phyloP scores from a whole-genome alignment of 1,284 basidiomycete species.

The Ustilago trichophora region DNA sequence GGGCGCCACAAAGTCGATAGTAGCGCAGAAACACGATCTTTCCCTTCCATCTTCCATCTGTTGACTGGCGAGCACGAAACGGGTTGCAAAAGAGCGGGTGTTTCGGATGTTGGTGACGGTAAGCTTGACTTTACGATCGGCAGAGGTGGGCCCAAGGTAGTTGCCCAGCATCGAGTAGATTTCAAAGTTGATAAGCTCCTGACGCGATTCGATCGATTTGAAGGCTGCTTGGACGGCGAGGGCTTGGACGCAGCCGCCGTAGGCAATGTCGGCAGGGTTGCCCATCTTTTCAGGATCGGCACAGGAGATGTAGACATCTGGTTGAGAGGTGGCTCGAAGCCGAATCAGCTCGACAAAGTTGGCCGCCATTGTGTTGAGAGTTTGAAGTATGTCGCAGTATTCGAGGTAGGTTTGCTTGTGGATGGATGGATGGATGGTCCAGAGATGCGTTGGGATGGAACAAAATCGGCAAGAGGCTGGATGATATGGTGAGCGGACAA shows the following conservation, averaged over 20 bases:
- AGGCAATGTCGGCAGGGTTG: constrained; percentile 56
- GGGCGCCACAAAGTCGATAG: constrained; percentile 51
- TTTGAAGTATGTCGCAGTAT: too few species aligned
- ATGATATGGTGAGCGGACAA: too few species aligned
- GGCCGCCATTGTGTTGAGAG: constrained; percentile 18
- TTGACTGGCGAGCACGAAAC: constrained; percentile 48
- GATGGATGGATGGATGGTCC: too few species aligned
- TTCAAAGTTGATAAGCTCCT: constrained; percentile 22
- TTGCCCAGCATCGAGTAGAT: constrained; percentile 54
- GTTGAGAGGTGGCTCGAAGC: constrained; percentile 28
- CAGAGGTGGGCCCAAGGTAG: constrained; percentile 51
- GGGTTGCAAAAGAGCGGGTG: constrained; percentile 56
- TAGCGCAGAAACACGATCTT: constrained; percentile 39
- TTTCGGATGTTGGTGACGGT: constrained; percentile 41
- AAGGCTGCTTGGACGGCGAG: constrained; percentile 46
- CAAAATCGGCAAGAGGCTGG: too few species aligned
- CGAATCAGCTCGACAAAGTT: constrained; percentile 50
- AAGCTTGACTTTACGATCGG: constrained; percentile 43
- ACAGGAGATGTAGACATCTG: constrained; percentile 44
- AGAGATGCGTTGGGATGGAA: too few species aligned
- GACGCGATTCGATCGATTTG: constrained; percentile 42
- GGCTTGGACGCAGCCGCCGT: constrained; percentile 55
- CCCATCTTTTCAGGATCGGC: constrained; percentile 49
- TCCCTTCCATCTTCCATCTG: constrained; percentile 30
- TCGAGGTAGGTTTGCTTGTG: too few species aligned